These are phyloP conservation scores for Bretschneidera sinensis DNA, from an alignment of 345 rosid species.

Conservation along the genomic window DNA sequence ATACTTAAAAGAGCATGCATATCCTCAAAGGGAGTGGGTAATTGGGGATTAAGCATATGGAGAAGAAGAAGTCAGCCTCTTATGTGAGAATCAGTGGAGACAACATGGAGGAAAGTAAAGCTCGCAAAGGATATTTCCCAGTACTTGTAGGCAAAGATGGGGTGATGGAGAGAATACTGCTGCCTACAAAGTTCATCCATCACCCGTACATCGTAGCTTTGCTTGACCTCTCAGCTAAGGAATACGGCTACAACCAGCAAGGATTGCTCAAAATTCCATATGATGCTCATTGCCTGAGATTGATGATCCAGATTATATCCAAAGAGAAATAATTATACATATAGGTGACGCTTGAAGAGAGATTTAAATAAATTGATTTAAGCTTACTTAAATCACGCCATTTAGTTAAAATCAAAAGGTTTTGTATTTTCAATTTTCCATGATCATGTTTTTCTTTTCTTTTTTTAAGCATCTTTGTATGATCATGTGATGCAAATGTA, in stretches of 20 bases:
- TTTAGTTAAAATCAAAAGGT: too few relatives aligned
- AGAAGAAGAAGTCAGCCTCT: neutral
- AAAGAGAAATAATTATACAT: neutral
- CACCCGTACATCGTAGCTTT: constrained; percentile 21
- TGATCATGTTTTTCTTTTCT: too few relatives aligned
- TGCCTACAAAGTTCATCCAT: constrained; percentile 28
- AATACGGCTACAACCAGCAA: constrained; percentile 19
- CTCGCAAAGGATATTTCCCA: constrained; percentile 28
- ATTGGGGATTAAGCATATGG: too few relatives aligned
- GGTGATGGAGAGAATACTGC: constrained; percentile 17
- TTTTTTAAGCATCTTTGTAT: too few relatives aligned
- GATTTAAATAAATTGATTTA: too few relatives aligned
- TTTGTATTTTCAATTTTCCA: too few relatives aligned
- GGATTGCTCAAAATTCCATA: constrained; percentile 26
- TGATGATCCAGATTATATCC: constrained; percentile 13
- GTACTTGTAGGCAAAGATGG: constrained; percentile 22
- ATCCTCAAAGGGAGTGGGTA: too few relatives aligned
- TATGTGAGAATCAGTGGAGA: constrained; percentile 1
- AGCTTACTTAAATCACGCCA: too few relatives aligned
- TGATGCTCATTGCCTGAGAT: constrained; percentile 22
- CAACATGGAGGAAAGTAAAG: neutral
- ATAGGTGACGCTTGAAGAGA: too few relatives aligned
- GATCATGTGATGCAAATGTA: too few relatives aligned
- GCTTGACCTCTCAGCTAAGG: constrained; percentile 25
- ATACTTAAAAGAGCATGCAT: too few relatives aligned